Evolutionary conservation across 2,329 filamentous ascomycete species (phyloP), one percentile per base, ranked within the genome.

Genomic region (Exophiala phaeomuriformis): DNA sequence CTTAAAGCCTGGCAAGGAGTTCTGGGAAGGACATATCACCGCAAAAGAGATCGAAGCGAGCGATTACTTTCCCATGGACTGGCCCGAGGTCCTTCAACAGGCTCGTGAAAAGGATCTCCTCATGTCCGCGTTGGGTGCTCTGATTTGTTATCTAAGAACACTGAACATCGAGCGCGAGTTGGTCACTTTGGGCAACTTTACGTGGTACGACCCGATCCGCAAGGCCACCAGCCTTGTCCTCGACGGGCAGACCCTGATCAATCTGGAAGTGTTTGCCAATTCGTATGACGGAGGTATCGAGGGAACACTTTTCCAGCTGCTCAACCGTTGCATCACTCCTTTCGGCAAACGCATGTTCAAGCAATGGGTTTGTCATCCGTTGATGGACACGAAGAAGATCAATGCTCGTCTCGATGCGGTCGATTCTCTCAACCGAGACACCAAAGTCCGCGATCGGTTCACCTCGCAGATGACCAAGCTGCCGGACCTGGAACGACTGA

Each of bases 291-390:
- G 90, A 5, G 83, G 88, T 9, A 68, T 77, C 0, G 86, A 95
- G 37, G 93, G 93, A 4, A 97, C 93, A 0, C 73, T 98, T 1
- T 98, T 97, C 70, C 81, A 80, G 48, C 82, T 98, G 59, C 79
- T 98, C 49, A 97, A 98, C 68, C 83, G 89, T 48, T 98, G 93
- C 67, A 85, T 96, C 58, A 97, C 93, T 2, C 91, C 93, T 0
- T 98, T 98, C 66, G 93, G 93, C 53, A 98, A 98, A 72, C 86
- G 93, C 7, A 82, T 95, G 68, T 90, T 98, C 69, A 86, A 90
- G 51, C 90, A 95, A 68, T 98, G 93, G 93, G 86, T 98, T 2
- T 97, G 91, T 64, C 93, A 98, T 69, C 93, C 93, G 2, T 76
- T 98, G 9, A 89, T 90, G 67, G 86, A 95, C 69, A 84, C 88